Evolutionary conservation across 805 yeast genomes (phyloP), one percentile per base, ranked within the genome.

Genomic region (Pichia kluyveri): DNA sequence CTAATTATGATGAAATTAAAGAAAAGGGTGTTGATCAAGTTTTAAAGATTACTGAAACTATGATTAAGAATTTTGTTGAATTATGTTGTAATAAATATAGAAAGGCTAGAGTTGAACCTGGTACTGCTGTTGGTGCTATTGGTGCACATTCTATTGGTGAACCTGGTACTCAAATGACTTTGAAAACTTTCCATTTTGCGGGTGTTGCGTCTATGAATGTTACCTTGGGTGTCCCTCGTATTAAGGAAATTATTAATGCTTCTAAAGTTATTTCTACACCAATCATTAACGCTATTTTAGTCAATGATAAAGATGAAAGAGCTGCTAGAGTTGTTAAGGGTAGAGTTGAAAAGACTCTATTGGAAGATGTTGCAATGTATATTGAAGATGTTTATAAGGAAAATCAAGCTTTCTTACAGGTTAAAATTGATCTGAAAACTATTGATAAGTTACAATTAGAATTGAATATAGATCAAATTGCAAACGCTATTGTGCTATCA

Each of bases 191-290:
- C 68, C 71, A 93, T 75, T 93, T 93, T 76, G 99, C 99, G 60
- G 99, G 99, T 76, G 99, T 93, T 49, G 98, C 99, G 36, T 86
- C 96, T 42, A 93, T 91, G 97, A 93, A 93, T 72, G 96, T 91
- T 55, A 93, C 99, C 0, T 77, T 93, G 57, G 99, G 99, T 79
- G 99, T 93, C 46, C 99, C 99, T 44, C 96, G 99, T 78, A 91
- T 93, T 65, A 93, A 93, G 69, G 99, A 93, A 73, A 93, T 93
- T 65, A 93, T 93, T 65, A 93, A 93, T 65, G 99, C 99, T 3
- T 86, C 97, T 18, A 93, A 93, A 65, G 79, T 80, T 18, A 93
- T 93, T 58, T 87, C 96, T 8, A 93, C 99, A 8, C 99, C 99
- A 1, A 93, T 93, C 62, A 93, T 93, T 62, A 89, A 91, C 56